Percentiles rank a stretch among this genome's conserved stretches.
Evolutionary conservation across 2,329 filamentous ascomycete species (phyloP).

Genomic region (Aspergillus fijiensis): DNA sequence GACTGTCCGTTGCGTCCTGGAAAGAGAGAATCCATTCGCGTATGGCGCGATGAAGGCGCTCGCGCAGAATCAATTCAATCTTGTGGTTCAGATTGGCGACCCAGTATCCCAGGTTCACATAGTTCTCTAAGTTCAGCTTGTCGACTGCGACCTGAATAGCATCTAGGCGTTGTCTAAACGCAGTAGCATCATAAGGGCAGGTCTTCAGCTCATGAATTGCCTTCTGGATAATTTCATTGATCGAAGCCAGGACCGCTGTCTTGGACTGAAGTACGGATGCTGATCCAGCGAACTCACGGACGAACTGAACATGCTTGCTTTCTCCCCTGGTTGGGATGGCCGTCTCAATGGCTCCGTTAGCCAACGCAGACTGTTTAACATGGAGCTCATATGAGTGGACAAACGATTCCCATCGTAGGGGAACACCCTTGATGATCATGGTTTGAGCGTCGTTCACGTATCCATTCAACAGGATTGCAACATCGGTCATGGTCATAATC

Average conservation of each 20-base stretch:
- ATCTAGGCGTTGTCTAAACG: conserved; percentile 78
- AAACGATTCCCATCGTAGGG: conserved; percentile 94
- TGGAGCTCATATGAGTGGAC: conserved; percentile 95
- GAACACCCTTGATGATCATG: conserved; percentile 81
- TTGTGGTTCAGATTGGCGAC: conserved; percentile 82
- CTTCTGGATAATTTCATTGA: conserved; percentile 78
- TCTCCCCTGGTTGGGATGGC: conserved; percentile 62
- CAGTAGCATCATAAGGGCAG: conserved; percentile 77
- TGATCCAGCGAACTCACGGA: conserved; percentile 84
- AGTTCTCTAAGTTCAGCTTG: conserved; percentile 93
- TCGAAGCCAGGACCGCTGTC: conserved; percentile 72
- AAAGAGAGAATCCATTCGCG: conserved; percentile 86
- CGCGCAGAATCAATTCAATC: conserved; percentile 75
- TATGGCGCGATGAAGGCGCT: conserved; percentile 82
- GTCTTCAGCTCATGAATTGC: conserved; percentile 78
- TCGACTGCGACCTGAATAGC: conserved; percentile 89
- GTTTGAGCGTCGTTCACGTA: conserved; percentile 88
- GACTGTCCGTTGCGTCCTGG: conserved; percentile 53
- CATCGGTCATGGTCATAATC: conserved; percentile 81
- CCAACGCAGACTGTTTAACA: conserved; percentile 62
- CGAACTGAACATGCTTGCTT: conserved; percentile 94
- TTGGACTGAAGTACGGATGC: conserved; percentile 88
- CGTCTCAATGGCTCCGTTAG: conserved; percentile 61
- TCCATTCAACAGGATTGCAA: conserved; percentile 81
- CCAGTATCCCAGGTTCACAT: conserved; percentile 89